phyloP scores from a whole-genome alignment of 1,284 basidiomycete genomes.

The Leccinum subspadiceum region DNA sequence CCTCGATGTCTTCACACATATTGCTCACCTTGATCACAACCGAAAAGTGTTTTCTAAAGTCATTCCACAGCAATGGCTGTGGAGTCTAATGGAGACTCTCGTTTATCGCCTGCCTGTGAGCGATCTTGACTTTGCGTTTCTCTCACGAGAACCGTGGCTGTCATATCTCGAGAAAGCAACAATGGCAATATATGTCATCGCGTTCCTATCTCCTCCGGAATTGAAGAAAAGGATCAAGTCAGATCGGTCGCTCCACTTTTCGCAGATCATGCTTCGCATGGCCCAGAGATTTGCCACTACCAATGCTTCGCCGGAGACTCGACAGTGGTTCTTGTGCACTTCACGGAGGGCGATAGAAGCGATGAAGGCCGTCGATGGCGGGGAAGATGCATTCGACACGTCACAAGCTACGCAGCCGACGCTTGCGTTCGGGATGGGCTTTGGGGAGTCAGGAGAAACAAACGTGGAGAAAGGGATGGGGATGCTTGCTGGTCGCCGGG shows the following conservation, averaged over 20 bases:
- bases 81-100: conserved; percentile 65
- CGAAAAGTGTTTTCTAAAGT: conserved; percentile 68
- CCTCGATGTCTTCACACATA: conserved; percentile 78
- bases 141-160: conserved; percentile 67
- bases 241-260: conserved; percentile 57
- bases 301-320: conserved; percentile 44
- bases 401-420: conserved; percentile 53
- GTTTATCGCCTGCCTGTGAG: conserved; percentile 81
- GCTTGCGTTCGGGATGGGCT: conserved; percentile 73
- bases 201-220: conserved; percentile 76
- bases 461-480: conserved; percentile 69
- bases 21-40: conserved; percentile 78
- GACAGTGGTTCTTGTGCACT: conserved; percentile 58
- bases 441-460: conserved; percentile 69
- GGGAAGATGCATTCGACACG: conserved; percentile 70
- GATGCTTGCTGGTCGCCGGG: conserved; percentile 70
- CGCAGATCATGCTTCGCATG: conserved; percentile 62
- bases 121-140: conserved; percentile 73
- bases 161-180: conserved; percentile 78
- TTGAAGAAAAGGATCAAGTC: conserved; percentile 71
- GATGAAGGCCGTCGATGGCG: conserved; percentile 82
- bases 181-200: conserved; percentile 82
- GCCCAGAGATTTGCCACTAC: conserved; percentile 57
- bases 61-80: conserved; percentile 59
- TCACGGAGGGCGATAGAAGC: conserved; percentile 80